phyloP scores from a whole-genome alignment of 2,329 filamentous ascomycete genomes.

The Phaeosphaeria sp. region DNA sequence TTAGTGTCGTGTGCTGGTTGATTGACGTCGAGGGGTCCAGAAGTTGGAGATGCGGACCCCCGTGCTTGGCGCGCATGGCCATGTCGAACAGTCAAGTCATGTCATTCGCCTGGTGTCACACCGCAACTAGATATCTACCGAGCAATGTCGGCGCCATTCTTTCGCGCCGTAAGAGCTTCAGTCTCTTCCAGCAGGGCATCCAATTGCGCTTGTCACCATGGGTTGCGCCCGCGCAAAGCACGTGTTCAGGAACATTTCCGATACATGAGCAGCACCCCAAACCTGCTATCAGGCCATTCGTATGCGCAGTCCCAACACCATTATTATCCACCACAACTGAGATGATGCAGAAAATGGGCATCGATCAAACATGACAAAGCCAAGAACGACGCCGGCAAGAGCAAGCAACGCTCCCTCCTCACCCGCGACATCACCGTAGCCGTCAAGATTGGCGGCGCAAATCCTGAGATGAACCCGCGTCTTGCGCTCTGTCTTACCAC shows the following conservation, averaged over 20 bases:
- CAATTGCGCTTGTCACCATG: slow-evolving; percentile 29
- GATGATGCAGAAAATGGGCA: slow-evolving; percentile 76
- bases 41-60: slow-evolving; percentile 28
- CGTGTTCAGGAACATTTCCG: slow-evolving; percentile 27
- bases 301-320: slow-evolving; percentile 16
- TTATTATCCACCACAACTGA: neutral
- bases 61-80: slow-evolving; percentile 30
- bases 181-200: slow-evolving; percentile 10
- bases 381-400: slow-evolving; percentile 81
- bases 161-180: slow-evolving; percentile 21
- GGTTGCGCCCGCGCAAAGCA: slow-evolving; percentile 11
- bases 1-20: slow-evolving; percentile 19
- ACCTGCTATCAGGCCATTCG: slow-evolving; percentile 42
- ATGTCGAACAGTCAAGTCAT: slow-evolving; percentile 28
- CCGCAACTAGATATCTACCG: neutral
- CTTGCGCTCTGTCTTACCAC: slow-evolving; percentile 74
- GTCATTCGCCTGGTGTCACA: slow-evolving; percentile 9
- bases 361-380: slow-evolving; percentile 97
- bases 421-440: slow-evolving; percentile 75
- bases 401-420: slow-evolving; percentile 70
- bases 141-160: slow-evolving; percentile 33
- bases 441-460: slow-evolving; percentile 77
- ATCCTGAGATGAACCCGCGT: slow-evolving; percentile 75
- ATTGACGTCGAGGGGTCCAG: slow-evolving; percentile 20
- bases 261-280: slow-evolving; percentile 36